Evolutionary conservation across 73 alveolate species (phyloP).

Genomic region (Paramecium primaurelia): DNA sequence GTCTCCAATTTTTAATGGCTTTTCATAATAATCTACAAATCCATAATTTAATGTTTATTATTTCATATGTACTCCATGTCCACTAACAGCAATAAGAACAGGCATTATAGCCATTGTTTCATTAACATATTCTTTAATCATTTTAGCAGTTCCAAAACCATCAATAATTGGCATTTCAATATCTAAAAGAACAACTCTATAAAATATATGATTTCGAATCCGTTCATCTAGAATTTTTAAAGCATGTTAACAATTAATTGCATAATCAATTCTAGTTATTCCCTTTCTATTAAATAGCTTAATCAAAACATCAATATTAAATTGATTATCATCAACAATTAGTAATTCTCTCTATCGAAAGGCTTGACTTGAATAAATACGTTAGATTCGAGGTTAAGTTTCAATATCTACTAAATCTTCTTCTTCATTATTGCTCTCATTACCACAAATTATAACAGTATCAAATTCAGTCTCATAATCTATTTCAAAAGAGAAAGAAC

Average conservation of each 20-base stretch:
- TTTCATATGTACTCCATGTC: slow-evolving; percentile 2
- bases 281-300: background rate
- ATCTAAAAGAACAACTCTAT: background rate
- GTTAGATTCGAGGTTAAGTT: background rate
- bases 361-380: background rate
- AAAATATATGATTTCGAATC: background rate
- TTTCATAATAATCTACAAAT: background rate
- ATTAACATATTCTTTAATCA: background rate
- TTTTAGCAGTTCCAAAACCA: background rate
- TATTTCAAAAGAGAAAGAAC: background rate
- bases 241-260: slow-evolving; percentile 22
- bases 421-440: background rate
- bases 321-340: slow-evolving; percentile 12
- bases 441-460: background rate
- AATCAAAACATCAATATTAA: background rate
- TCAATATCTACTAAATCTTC: background rate
- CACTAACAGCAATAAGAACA: background rate
- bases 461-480: background rate
- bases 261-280: background rate
- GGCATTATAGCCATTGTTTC: background rate
- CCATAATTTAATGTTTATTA: background rate
- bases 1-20: background rate
- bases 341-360: background rate
- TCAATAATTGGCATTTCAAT: slow-evolving; percentile 35
- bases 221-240: background rate